Base-by-base conservation (phyloP, 1,284 basidiomycete genomes). In the Xanthoconium separans region DNA sequence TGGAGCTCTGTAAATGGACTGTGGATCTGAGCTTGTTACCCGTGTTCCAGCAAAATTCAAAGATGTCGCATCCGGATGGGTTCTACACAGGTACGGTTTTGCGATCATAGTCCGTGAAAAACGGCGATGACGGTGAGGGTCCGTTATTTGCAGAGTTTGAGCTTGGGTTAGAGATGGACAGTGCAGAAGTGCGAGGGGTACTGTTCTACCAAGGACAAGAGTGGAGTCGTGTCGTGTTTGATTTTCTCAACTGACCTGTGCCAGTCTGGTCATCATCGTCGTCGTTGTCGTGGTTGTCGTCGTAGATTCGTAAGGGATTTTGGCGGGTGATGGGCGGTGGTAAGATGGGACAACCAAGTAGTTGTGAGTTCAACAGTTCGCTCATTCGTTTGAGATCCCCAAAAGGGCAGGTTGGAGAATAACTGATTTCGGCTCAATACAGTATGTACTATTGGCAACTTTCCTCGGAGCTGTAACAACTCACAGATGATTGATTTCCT, bases 1-100 rank as follows among this genome's bases (percentile, higher is more conserved):
- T 68, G 47, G 89, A 91, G 65, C 73, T 93, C 50, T 93, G 91
- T 74, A 86, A 89, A 71, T 93, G 91, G 91, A 89, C 85, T 8
- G 89, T 92, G 42, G 87, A 93, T 70, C 76, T 93, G 48, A 81
- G 82, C 43, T 80, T 84, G 27, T 70, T 93, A 54, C 89, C 89
- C 30, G 84, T 82, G 42, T 93, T 91, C 75, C 83, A 82, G 66
- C 81, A 83, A 58, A 84, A 85, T 59, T 83, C 85, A 42, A 73
- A 70, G 24, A 64, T 75, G 51, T 75, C 82, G 22, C 75, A 78
- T 44, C 67, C 73, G 39, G 75, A 78, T 50, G 85, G 89, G 15
- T 93, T 92, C 72, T 91, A 90, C 64, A 91, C 89, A 46, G 88
- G 89, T 87, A 54, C 56, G 54, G 58, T 4, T 1, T 4, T 4